Conservation (phyloP, 768 basidiomycete genomes). For the Pulveroboletus ravenelii region DNA sequence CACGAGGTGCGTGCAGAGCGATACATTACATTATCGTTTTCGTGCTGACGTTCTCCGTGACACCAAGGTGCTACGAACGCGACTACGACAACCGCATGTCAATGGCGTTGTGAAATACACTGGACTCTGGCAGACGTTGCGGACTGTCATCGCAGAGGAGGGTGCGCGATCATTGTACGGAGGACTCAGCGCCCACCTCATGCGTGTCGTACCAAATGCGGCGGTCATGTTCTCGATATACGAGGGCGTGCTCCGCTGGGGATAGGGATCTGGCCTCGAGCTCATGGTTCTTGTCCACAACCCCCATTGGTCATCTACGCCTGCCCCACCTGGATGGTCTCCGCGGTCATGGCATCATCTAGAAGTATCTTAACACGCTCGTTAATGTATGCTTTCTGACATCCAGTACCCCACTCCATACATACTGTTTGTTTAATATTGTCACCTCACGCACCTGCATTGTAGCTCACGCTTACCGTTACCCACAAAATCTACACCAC, state of each 20-base stretch:
- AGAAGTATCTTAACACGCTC: constrained; percentile 12
- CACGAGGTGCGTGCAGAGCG: constrained; percentile 69
- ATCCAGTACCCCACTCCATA: constrained; percentile 6
- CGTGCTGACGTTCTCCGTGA: not conserved
- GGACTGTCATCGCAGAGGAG: constrained; percentile 84
- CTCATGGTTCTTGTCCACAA: not conserved
- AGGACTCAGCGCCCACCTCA: constrained; percentile 89
- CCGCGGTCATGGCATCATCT: not conserved
- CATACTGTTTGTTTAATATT: constrained; percentile 13
- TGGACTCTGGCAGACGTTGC: constrained; percentile 79
- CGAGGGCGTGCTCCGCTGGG: constrained; percentile 74
- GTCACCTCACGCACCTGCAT: constrained; percentile 12
- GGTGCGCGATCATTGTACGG: constrained; percentile 83
- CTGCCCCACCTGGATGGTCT: too few species aligned
- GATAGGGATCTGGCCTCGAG: not conserved
- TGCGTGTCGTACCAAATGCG: constrained; percentile 97
- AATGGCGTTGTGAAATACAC: constrained; percentile 80
- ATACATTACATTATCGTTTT: not conserved
- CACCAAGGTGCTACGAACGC: constrained; percentile 79
- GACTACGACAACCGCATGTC: constrained; percentile 82
- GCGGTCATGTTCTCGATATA: constrained; percentile 97
- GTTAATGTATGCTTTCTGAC: constrained; percentile 8
- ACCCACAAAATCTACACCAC: constrained; percentile 23
- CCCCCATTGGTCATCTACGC: not conserved
- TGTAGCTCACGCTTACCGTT: constrained; percentile 17